Percentiles rank a stretch among this genome's conserved stretches.
Conservation (phyloP, 257 asterid genomes). For the Anisodus acutangulus region DNA sequence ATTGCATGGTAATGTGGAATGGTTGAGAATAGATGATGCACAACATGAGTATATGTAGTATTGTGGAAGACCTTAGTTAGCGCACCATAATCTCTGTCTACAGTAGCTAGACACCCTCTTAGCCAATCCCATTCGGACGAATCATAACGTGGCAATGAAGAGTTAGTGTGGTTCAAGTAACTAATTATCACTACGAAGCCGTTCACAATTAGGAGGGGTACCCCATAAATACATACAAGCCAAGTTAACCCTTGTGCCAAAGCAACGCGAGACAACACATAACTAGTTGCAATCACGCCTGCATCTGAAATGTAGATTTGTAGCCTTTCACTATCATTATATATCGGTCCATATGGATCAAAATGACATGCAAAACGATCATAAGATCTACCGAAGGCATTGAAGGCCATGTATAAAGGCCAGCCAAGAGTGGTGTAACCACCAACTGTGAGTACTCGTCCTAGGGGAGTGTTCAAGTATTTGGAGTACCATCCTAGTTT, state of each 20-base stretch:
- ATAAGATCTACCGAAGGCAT: conserved; percentile 26
- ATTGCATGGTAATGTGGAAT: conserved; percentile 71
- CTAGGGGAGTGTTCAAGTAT: conserved; percentile 16
- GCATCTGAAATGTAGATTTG: conserved; percentile 61
- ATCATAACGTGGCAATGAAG: conserved; percentile 34
- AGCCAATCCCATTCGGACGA: conserved; percentile 56
- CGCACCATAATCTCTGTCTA: conserved; percentile 62
- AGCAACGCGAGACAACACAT: conserved; percentile 40
- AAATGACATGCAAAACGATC: conserved; percentile 63
- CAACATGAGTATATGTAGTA: conserved; percentile 46
- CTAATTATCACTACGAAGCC: neutral
- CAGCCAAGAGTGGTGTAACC: too few species aligned
- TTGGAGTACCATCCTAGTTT: neutral
- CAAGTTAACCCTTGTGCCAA: conserved; percentile 52
- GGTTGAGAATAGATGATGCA: conserved; percentile 64
- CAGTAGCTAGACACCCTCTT: conserved; percentile 66
- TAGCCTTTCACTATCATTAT: conserved; percentile 58
- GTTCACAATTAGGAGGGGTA: neutral
- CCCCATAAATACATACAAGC: conserved; percentile 48
- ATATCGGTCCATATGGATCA: conserved; percentile 60
- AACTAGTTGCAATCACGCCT: conserved; percentile 41
- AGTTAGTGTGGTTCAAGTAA: conserved; percentile 26
- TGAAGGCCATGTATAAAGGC: too few species aligned
- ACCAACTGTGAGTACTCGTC: neutral
- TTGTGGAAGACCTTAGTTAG: conserved; percentile 52